Base-by-base conservation (phyloP, 73 alveolate genomes). In the Urostyla sp. region DNA sequence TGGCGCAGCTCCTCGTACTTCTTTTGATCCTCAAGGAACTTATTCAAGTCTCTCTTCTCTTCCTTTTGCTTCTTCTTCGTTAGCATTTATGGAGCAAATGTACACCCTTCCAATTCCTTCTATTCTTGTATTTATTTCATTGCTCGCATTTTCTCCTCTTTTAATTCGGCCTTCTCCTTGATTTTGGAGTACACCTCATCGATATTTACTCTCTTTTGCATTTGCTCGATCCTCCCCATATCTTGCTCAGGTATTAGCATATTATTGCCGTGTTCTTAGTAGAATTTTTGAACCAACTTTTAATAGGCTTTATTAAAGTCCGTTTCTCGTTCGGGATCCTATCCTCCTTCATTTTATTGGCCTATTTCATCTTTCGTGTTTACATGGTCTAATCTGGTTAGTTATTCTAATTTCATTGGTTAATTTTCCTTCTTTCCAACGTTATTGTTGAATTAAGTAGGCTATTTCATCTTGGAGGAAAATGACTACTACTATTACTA, bases 11-110 rank as follows among this genome's bases (percentile, higher is more conserved):
- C 89, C 45, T 18, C 18, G 48, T 57, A 78, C 30, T 61, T n/a
- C 82, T 78, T 35, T 36, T 78, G 34, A 37, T 78, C 89, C 60
- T 59, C 80, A n/a, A 78, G 49, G 60, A 78, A 78, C 81, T 78
- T 48, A 43, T 78, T 50, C 2, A 78, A n/a, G 63, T 78, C 66
- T 27, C 89, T 78, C 69, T 72, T 78, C 52, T 75, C 52, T 32
- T 46, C 56, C 8, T 31, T 46, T 43, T 75, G 32, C 31, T 69
- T 69, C 61, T 58, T 51, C 67, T 73, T 27, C 60, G 72, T 8
- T n/a, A 44, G 24, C 61, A 78, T 69, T 21, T 21, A 0, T 11
- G 89, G 89, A 34, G 81, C 73, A 75, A 78, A 78, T 0, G 89
- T 78, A 55, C 89, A 78, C 10, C 81, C 78, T 26, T 78, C 89